Conservation (phyloP, 805 yeast genomes). For the Kodamaea laetipori region DNA sequence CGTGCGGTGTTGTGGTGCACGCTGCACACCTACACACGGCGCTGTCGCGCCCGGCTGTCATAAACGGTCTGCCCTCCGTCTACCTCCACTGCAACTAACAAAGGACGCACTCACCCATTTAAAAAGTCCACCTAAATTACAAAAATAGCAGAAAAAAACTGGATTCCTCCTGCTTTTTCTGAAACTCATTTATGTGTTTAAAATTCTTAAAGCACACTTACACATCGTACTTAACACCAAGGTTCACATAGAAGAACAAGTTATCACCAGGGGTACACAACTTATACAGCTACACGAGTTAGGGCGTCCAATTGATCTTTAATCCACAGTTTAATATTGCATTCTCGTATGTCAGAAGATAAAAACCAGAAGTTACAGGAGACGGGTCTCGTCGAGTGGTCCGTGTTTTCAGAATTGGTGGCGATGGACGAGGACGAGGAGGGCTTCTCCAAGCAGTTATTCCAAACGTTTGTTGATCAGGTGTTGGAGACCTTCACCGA, state of each 20-base stretch:
- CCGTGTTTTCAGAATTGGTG: constrained; percentile 80
- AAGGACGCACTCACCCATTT: neutral
- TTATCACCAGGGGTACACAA: too few relatives aligned
- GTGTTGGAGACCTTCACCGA: constrained; percentile 76
- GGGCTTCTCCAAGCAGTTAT: constrained; percentile 77
- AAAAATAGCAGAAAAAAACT: too few relatives aligned
- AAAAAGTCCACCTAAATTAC: too few relatives aligned
- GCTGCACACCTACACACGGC: too few relatives aligned
- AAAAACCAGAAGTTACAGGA: constrained; percentile 36
- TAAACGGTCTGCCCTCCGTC: neutral
- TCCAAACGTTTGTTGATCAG: constrained; percentile 86
- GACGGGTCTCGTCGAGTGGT: constrained; percentile 81
- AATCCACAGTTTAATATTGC: neutral
- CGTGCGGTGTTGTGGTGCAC: too few relatives aligned
- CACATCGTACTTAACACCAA: too few relatives aligned
- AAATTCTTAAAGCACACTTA: neutral
- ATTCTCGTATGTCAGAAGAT: constrained; percentile 14
- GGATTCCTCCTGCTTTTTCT: constrained; percentile 1
- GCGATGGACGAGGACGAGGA: constrained; percentile 97
- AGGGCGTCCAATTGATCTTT: too few relatives aligned
- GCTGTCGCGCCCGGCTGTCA: neutral
- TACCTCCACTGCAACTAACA: constrained; percentile 4
- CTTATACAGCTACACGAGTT: too few relatives aligned
- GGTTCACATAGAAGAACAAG: too few relatives aligned
- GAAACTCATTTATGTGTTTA: neutral